A percentile compares a stretch with the other conserved stretches of the same genome.
These are phyloP conservation scores for Lachancea meyersii DNA, from an alignment of 805 yeast genomes.

Conservation along the genomic window DNA sequence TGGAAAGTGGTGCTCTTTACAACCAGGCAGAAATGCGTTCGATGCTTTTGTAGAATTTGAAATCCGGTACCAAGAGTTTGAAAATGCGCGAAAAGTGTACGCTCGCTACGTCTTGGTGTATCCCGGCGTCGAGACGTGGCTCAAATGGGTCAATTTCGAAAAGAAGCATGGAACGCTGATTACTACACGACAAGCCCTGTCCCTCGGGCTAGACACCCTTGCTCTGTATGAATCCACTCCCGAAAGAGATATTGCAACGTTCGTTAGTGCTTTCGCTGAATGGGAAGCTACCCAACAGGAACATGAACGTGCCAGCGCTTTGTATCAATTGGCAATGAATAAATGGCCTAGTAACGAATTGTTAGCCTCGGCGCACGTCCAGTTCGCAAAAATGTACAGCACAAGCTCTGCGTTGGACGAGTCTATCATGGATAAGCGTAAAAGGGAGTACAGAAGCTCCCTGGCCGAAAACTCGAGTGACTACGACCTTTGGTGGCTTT, in stretches of 20 bases:
- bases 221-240: conserved; percentile 27
- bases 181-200: conserved; percentile 56
- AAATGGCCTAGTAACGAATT: conserved; percentile 36
- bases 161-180: conserved; percentile 41
- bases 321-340: conserved; percentile 48
- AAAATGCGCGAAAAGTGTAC: conserved; percentile 54
- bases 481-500: conserved; percentile 81
- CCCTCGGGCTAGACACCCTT: conserved; percentile 56
- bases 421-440: conserved; percentile 49
- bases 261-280: conserved; percentile 46
- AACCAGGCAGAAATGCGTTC: conserved; percentile 67
- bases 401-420: conserved; percentile 45
- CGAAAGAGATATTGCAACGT: conserved; percentile 34
- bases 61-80: conserved; percentile 52
- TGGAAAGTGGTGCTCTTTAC: conserved; percentile 76
- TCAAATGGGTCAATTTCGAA: conserved; percentile 71
- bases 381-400: conserved; percentile 65
- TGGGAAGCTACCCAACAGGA: conserved; percentile 65
- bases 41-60: conserved; percentile 68
- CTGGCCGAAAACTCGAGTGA: conserved; percentile 46
- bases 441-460: conserved; percentile 45
- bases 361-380: conserved; percentile 41
- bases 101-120: conserved; percentile 48
- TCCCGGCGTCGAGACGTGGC: conserved; percentile 58
- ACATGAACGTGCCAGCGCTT: conserved; percentile 53